Percentiles rank a stretch among this genome's conserved stretches.
These are phyloP conservation scores for Hericium erinaceus DNA, from an alignment of 768 basidiomycete species.

Conservation along the genomic window DNA sequence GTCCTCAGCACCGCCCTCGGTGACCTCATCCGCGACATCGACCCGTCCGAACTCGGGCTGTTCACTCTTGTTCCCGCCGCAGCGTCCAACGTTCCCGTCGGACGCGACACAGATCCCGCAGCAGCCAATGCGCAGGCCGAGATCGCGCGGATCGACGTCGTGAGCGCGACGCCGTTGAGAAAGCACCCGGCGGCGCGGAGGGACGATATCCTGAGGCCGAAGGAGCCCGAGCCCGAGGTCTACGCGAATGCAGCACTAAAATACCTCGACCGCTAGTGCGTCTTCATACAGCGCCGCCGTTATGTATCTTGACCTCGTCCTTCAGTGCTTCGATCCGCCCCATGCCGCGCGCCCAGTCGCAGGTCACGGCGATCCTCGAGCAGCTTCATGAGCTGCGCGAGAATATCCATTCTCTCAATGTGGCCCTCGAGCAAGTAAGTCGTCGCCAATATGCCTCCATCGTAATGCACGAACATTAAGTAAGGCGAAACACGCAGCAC, in stretches of 20 bases:
- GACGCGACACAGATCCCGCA: conserved; percentile 21
- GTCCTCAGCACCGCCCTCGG: conserved; percentile 55
- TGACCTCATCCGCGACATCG: conserved; percentile 73
- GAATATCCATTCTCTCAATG: conserved; percentile 27
- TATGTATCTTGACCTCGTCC: neutral
- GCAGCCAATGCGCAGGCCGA: conserved; percentile 24
- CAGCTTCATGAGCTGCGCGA: conserved; percentile 28
- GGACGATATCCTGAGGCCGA: conserved; percentile 22
- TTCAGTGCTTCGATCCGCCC: conserved; percentile 29
- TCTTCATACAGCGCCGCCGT: conserved; percentile 5
- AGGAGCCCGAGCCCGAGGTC: conserved; percentile 59
- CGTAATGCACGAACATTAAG: conserved; percentile 12
- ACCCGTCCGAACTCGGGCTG: conserved; percentile 69
- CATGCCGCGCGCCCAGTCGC: conserved; percentile 41
- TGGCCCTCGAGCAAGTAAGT: conserved; percentile 32
- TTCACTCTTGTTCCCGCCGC: conserved; percentile 45
- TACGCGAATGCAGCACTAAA: conserved; percentile 70
- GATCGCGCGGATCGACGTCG: conserved; percentile 56
- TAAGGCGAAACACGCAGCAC: conserved; percentile 16
- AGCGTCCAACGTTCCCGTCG: conserved; percentile 17
- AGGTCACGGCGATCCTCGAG: conserved; percentile 28
- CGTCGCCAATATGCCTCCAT: neutral
- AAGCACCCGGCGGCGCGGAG: conserved; percentile 33
- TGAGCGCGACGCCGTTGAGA: conserved; percentile 62
- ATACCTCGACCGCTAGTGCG: conserved; percentile 72